Conservation (phyloP, 2,329 filamentous ascomycete species). For the Daldinia sp. region DNA sequence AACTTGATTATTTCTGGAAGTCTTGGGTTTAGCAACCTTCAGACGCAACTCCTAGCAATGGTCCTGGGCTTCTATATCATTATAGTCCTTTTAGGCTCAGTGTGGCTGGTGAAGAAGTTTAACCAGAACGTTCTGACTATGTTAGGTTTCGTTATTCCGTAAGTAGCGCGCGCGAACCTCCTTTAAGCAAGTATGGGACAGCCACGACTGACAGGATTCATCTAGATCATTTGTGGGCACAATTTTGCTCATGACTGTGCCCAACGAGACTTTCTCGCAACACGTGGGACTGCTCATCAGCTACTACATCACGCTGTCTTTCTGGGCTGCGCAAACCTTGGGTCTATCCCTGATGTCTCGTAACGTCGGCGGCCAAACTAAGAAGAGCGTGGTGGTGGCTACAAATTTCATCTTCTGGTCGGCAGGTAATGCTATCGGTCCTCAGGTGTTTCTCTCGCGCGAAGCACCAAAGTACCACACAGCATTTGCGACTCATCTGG, state of each 20-base stretch:
- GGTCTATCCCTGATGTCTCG: constrained; percentile 75
- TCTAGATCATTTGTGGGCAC: constrained; percentile 76
- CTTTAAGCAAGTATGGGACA: background rate
- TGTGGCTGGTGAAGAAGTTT: constrained; percentile 76
- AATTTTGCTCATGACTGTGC: constrained; percentile 76
- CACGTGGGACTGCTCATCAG: constrained; percentile 76
- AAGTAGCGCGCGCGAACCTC: constrained; percentile 49
- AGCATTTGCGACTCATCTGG: constrained; percentile 76
- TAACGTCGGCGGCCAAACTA: constrained; percentile 79
- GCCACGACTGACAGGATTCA: constrained; percentile 4
- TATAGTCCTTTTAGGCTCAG: constrained; percentile 72
- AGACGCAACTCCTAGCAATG: constrained; percentile 82
- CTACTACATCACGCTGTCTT: constrained; percentile 82
- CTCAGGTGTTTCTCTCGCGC: constrained; percentile 71
- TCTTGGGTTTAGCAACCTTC: constrained; percentile 73
- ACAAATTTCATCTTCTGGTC: constrained; percentile 79
- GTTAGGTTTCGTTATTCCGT: constrained; percentile 74
- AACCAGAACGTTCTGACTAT: constrained; percentile 77
- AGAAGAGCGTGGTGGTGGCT: constrained; percentile 76
- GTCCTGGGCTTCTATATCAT: constrained; percentile 81
- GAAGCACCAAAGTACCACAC: constrained; percentile 76
- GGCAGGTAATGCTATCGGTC: constrained; percentile 74
- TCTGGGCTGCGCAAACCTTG: constrained; percentile 80
- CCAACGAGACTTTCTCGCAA: constrained; percentile 67
- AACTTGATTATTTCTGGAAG: constrained; percentile 76